A percentile compares a stretch with the other conserved stretches of the same genome.
Conservation (phyloP, 2,329 filamentous ascomycete species). For the Trichocomaceae sp. region DNA sequence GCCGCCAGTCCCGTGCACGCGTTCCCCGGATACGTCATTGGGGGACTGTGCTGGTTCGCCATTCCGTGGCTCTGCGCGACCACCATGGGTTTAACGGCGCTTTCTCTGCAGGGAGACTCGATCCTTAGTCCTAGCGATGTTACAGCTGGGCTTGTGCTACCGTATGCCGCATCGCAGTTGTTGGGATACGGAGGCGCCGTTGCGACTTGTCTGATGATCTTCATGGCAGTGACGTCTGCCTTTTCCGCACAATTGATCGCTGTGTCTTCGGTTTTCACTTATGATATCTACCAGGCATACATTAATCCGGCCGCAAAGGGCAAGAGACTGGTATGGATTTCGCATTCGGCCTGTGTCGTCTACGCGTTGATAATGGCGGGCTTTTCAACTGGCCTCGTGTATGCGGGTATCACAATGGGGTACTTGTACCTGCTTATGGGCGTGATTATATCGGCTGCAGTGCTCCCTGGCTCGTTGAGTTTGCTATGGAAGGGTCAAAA, state of each 20-base stretch:
- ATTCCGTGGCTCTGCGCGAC: constrained; percentile 87
- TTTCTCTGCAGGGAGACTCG: constrained; percentile 70
- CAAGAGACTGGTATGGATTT: constrained; percentile 70
- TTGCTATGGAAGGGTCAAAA: constrained; percentile 77
- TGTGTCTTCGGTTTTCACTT: constrained; percentile 80
- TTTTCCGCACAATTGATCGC: constrained; percentile 79
- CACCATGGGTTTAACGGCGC: constrained; percentile 75
- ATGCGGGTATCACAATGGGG: constrained; percentile 75
- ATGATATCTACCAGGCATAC: constrained; percentile 83
- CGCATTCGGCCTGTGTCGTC: constrained; percentile 63
- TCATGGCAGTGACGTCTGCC: constrained; percentile 84
- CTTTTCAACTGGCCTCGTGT: constrained; percentile 68
- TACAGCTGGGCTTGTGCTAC: constrained; percentile 73
- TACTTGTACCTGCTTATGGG: constrained; percentile 89
- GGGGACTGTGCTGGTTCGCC: constrained; percentile 83
- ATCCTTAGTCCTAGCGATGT: constrained; percentile 70
- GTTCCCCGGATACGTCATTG: constrained; percentile 80
- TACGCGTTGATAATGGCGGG: constrained; percentile 72
- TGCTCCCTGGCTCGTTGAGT: constrained; percentile 73
- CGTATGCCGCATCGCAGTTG: constrained; percentile 75
- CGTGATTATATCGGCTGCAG: constrained; percentile 77
- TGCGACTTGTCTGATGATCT: constrained; percentile 71
- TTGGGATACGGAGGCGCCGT: constrained; percentile 75
- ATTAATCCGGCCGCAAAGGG: constrained; percentile 72
- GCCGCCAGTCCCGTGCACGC: constrained; percentile 79